Conservation (phyloP, 768 basidiomycete species). For the Russula virescens region DNA sequence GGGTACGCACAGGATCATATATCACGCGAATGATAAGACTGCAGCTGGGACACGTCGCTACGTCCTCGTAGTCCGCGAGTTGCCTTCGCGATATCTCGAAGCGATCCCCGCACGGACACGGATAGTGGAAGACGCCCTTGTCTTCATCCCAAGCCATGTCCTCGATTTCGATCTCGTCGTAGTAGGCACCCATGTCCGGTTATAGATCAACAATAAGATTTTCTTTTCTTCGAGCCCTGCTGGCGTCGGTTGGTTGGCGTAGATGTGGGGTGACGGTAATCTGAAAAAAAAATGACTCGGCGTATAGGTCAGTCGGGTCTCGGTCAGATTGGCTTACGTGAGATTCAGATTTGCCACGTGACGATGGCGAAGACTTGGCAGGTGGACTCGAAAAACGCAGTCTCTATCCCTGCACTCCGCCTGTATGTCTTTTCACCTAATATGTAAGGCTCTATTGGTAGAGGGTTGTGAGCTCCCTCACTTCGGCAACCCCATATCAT, state of each 20-base stretch:
- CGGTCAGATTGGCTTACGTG: too few species aligned
- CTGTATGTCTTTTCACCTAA: too few species aligned
- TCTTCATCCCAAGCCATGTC: constrained; percentile 89
- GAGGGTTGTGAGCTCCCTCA: too few species aligned
- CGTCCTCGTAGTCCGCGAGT: constrained; percentile 84
- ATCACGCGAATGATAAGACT: constrained; percentile 88
- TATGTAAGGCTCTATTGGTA: too few species aligned
- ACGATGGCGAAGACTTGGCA: too few species aligned
- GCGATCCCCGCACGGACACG: constrained; percentile 95
- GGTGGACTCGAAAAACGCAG: too few species aligned
- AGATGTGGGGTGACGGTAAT: neutral
- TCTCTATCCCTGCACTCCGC: too few species aligned
- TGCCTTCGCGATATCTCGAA: constrained; percentile 91
- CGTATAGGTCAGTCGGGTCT: too few species aligned
- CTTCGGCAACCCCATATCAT: too few species aligned
- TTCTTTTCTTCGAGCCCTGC: neutral
- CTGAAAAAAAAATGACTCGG: too few species aligned
- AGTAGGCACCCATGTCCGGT: constrained; percentile 68
- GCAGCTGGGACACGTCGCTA: constrained; percentile 95
- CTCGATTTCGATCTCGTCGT: constrained; percentile 97
- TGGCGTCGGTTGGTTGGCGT: neutral
- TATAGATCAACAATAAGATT: neutral
- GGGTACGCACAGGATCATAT: constrained; percentile 80
- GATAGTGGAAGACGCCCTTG: constrained; percentile 87
- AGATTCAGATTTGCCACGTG: too few species aligned